These are phyloP conservation scores for Marasmius oreades DNA, from an alignment of 1,284 basidiomycete species.

Conservation along the genomic window DNA sequence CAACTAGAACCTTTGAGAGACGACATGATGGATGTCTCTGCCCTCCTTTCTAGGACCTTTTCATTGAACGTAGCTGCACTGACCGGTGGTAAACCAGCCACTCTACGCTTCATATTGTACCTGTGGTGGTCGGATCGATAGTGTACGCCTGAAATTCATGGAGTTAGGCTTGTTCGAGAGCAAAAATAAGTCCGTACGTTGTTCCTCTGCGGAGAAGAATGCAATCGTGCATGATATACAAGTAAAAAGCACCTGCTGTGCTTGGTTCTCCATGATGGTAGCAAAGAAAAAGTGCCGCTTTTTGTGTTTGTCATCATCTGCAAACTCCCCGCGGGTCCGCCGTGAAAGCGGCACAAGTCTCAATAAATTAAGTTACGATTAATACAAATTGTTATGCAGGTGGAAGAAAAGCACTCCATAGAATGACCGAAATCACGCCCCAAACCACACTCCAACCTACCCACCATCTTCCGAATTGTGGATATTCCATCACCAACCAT, in stretches of 20 bases:
- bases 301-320: neutral
- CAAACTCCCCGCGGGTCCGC: too few species aligned
- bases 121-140: constrained; percentile 95
- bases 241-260: constrained; percentile 57
- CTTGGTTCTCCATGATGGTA: constrained; percentile 19
- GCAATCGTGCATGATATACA: constrained; percentile 93
- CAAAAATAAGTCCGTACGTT: constrained; percentile 50
- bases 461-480: constrained; percentile 51
- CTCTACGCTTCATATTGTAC: constrained; percentile 98
- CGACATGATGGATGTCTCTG: constrained; percentile 70
- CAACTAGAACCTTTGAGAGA: constrained; percentile 68
- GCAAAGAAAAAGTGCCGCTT: neutral
- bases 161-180: constrained; percentile 8
- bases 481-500: constrained; percentile 49
- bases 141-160: constrained; percentile 60
- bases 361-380: neutral
- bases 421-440: constrained; percentile 67
- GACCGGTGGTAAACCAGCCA: constrained; percentile 89
- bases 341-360: too few species aligned
- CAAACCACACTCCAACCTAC: constrained; percentile 75
- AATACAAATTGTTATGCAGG: constrained; percentile 59
- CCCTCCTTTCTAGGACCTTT: constrained; percentile 81
- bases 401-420: constrained; percentile 87
- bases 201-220: constrained; percentile 82
- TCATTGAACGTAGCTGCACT: constrained; percentile 79